Percentiles rank a stretch among this genome's conserved stretches.
Evolutionary conservation across 495 filamentous ascomycete genomes (phyloP).

Genomic region (Schizothecium vesticola): DNA sequence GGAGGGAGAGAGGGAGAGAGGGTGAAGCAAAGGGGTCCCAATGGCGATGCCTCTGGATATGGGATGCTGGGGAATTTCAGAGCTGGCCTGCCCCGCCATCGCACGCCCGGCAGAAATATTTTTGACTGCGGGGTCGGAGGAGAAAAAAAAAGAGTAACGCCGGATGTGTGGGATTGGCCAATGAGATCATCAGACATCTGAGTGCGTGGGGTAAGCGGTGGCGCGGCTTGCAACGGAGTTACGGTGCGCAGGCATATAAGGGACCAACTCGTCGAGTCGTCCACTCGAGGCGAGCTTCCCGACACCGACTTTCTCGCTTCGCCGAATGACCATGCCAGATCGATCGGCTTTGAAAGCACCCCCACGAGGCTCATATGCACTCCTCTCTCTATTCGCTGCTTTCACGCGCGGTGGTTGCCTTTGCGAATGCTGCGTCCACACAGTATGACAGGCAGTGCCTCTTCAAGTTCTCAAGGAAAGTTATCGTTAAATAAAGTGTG

Average conservation of each 20-base stretch:
- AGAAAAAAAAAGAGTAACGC: neutral
- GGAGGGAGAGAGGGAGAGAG: constrained; percentile 7
- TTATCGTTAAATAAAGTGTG: neutral
- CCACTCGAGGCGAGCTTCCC: neutral
- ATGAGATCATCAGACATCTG: neutral
- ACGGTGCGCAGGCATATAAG: neutral
- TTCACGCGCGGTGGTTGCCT: neutral
- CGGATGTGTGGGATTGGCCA: neutral
- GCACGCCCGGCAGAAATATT: neutral
- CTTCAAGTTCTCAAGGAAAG: neutral
- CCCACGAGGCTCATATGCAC: neutral
- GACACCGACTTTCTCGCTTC: neutral
- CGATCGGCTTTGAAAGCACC: neutral
- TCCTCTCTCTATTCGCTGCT: neutral
- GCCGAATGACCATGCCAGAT: neutral
- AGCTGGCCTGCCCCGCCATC: neutral
- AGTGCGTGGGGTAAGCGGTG: neutral
- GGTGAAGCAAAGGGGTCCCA: neutral
- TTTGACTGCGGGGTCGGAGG: neutral
- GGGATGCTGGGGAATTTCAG: neutral
- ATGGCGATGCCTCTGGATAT: constrained; percentile 8
- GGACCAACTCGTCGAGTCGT: neutral
- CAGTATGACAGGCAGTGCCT: neutral
- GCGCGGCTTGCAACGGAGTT: neutral
- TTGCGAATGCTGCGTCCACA: neutral